These are phyloP conservation scores for Gracilaria domingensis DNA, from an alignment of 23 red algal species.

Conservation along the genomic window DNA sequence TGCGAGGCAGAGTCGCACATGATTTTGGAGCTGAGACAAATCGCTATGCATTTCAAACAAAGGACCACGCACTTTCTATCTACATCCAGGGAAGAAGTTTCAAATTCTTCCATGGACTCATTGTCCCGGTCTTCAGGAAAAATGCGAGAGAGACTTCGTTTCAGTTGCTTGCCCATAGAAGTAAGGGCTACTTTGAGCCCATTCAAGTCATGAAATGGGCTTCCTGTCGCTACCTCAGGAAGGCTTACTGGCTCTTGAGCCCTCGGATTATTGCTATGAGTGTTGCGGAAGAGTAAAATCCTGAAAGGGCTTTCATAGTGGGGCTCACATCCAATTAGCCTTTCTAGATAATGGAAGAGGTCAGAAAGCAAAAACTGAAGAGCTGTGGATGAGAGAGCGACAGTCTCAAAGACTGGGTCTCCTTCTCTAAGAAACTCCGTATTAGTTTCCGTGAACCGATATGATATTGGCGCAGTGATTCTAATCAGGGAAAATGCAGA, in stretches of 20 bases:
- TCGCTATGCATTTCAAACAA: conserved; percentile 54
- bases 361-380: conserved; percentile 52
- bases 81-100: conserved; percentile 3
- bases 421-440: conserved; percentile 37
- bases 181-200: conserved; percentile 34
- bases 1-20: conserved; percentile 30
- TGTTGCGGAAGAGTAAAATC: conserved; percentile 27
- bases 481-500: conserved; percentile 60
- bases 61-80: conserved; percentile 35
- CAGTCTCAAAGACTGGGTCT: conserved; percentile 51
- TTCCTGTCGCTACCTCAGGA: neutral
- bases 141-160: conserved; percentile 19
- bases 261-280: neutral
- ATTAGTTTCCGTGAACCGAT: conserved; percentile 59
- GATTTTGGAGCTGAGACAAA: conserved; percentile 24
- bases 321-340: conserved; percentile 5
- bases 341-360: conserved; percentile 54
- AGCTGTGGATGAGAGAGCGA: conserved; percentile 21
- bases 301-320: conserved; percentile 34
- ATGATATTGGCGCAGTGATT: conserved; percentile 53
- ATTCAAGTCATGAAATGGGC: conserved; percentile 4
- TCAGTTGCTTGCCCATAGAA: conserved; percentile 56
- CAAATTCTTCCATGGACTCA: neutral
- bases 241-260: neutral
- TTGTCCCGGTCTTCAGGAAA: conserved; percentile 13